Base-by-base conservation (phyloP, 1,139 yeast species). In the Yamadazyma sp. region DNA sequence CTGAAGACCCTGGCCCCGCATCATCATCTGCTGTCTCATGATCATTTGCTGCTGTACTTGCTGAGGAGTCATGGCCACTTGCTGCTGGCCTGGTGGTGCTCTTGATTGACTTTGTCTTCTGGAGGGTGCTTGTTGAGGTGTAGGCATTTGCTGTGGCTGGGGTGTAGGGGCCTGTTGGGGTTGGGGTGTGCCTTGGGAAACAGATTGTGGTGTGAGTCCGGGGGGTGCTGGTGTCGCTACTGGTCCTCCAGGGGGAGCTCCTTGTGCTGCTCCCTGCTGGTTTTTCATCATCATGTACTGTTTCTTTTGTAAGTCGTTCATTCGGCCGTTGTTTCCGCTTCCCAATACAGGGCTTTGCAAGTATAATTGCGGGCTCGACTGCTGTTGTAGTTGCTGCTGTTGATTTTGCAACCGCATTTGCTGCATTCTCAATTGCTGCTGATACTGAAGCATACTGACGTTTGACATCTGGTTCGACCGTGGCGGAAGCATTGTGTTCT, bases 321-420 rank as follows among this genome's bases (percentile, higher is more conserved):
- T 22, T 20, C 41, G 27, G 8, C 45, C 43, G 31, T 41, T 40
- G 11, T 45, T 56, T 27, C 43, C 43, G 36, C 46, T 49, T 5
- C 42, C 41, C 24, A 54, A 47, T 1, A 46, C 50, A 2, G 50
- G 52, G 29, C 50, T 43, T 35, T 48, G 56, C 30, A 47, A 50
- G 24, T 43, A 53, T 25, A 45, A 46, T 18, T 48, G 52, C 12
- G 48, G 50, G 26, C 43, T 41, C 5, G 39, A 12, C 27, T 49
- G 53, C 17, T 34, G 37, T 28, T 40, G 51, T 22, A 47, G 51
- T 38, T 46, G 54, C 23, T 43, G 54, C 30, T 54, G 56, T 36
- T 58, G 64, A 35, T 52, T 58, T 45, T 53, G 53, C 31, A 59
- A 58, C 35, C 56, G 46, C 43, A 57, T 46, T 41, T 59, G 64